phyloP scores from a whole-genome alignment of 2,329 filamentous ascomycete species.

The Fusarium agapanthi region DNA sequence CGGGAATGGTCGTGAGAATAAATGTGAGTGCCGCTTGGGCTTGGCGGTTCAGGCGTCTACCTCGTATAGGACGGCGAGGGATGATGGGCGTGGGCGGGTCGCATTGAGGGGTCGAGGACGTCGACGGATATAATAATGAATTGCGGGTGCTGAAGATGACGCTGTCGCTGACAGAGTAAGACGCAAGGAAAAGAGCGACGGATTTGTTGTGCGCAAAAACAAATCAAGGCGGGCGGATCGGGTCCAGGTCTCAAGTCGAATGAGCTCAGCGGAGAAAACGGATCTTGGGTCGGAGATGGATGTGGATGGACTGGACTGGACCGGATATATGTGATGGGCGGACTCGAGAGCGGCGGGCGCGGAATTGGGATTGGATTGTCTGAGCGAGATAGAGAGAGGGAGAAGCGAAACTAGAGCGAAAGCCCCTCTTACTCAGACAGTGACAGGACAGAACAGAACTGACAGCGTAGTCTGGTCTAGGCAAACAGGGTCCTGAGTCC shows the following conservation, averaged over 20 bases:
- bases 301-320: neutral
- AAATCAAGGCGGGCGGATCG: conserved; percentile 26
- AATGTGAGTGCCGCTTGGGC: conserved; percentile 34
- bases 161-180: conserved; percentile 7
- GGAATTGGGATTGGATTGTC: conserved; percentile 29
- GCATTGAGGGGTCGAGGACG: conserved; percentile 39
- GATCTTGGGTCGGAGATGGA: conserved; percentile 20
- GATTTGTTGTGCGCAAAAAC: conserved; percentile 20
- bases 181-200: conserved; percentile 20
- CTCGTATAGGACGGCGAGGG: conserved; percentile 39
- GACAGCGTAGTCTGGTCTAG: neutral
- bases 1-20: conserved; percentile 20
- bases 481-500: conserved; percentile 4
- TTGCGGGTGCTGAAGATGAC: conserved; percentile 6
- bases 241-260: conserved; percentile 1
- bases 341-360: conserved; percentile 39
- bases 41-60: conserved; percentile 38
- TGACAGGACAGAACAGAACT: neutral
- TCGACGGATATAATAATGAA: neutral
- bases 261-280: conserved; percentile 37
- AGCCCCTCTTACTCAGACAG: conserved; percentile 32
- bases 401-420: neutral
- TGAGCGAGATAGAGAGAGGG: conserved; percentile 7
- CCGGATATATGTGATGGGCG: conserved; percentile 20
- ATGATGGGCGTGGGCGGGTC: conserved; percentile 34